Base-by-base conservation (phyloP, 2,329 filamentous ascomycete species). In the Curvularia spicifera region DNA sequence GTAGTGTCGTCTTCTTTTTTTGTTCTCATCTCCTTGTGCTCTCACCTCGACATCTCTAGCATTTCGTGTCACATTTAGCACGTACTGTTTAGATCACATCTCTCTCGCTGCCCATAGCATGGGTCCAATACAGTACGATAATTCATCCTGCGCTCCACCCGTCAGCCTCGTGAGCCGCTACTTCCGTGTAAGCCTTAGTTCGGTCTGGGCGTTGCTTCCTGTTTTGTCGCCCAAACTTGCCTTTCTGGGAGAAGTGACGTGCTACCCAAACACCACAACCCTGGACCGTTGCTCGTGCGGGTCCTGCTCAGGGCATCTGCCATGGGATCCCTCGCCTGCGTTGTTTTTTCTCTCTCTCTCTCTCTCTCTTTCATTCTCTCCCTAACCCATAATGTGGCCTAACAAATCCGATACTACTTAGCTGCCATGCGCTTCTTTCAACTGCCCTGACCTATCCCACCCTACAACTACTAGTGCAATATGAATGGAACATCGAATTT, bases 41-140 rank as follows among this genome's bases (percentile, higher is more conserved):
- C 63, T 67, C 53, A 57, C 52, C 56, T 57, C 65, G 63, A 66
- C 67, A 71, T 73, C 59, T 61, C 64, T 68, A 70, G 69, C 68
- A 64, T 68, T 62, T 70, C 65, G 64, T 65, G 65, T 68, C 65
- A 65, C 64, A 60, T 65, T 67, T 68, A 66, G 67, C 64, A 72
- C 66, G 61, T 69, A 69, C 68, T 58, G 66, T 72, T 70, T 71
- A 70, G 69, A 71, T 66, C 64, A 64, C 67, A 60, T 67, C 54
- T 61, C 63, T 64, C 61, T 64, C 61, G 59, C 61, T 62, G 57
- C 61, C 63, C 63, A 61, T 65, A 65, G 59, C 60, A 52, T 69
- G 56, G 59, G 64, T 69, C 64, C 49, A 71, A 68, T 67, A 56
- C 58, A 65, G 66, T 69, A 70, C 62, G 59, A 65, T 67, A 64